A percentile compares a stretch with the other conserved stretches of the same genome.
Conservation (phyloP, 768 basidiomycete genomes). For the Xerocomus spinulosus region DNA sequence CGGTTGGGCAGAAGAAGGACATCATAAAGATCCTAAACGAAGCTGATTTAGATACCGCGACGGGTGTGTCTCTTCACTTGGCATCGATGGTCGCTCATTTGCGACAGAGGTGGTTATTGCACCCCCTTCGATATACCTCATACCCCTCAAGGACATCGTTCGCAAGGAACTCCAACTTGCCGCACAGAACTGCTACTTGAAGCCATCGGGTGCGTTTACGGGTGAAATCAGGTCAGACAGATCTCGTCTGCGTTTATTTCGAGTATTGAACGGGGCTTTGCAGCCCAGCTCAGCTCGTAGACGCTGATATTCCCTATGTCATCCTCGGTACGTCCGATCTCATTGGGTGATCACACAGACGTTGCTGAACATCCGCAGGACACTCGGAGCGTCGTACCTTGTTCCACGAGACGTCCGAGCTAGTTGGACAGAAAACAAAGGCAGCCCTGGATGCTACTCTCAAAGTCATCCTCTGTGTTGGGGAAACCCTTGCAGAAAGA, state of each 20-base stretch:
- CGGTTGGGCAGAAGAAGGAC: constrained; percentile 55
- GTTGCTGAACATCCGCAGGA: constrained; percentile 38
- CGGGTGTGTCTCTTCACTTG: constrained; percentile 44
- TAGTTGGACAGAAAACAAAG: constrained; percentile 83
- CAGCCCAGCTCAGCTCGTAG: constrained; percentile 79
- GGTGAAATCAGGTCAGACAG: constrained; percentile 84
- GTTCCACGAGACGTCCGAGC: constrained; percentile 82
- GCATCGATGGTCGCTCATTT: background rate
- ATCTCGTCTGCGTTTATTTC: background rate
- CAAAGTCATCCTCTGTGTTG: constrained; percentile 92
- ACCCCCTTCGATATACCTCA: constrained; percentile 84
- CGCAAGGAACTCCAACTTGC: constrained; percentile 71
- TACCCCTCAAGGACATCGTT: constrained; percentile 60
- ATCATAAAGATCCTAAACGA: constrained; percentile 73
- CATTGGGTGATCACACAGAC: background rate
- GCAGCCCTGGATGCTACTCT: constrained; percentile 73
- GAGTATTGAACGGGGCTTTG: background rate
- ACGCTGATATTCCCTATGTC: constrained; percentile 86
- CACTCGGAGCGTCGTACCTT: constrained; percentile 95
- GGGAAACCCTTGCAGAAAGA: constrained; percentile 87
- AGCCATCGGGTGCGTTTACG: constrained; percentile 86
- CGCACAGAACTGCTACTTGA: constrained; percentile 89
- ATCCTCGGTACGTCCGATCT: constrained; percentile 62
- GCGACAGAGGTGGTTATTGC: constrained; percentile 85
- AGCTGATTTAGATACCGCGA: constrained; percentile 69